A percentile compares a stretch with the other conserved stretches of the same genome.
Evolutionary conservation across 805 yeast species (phyloP).

Genomic region (Cyberlindnera samutprakarnensis): DNA sequence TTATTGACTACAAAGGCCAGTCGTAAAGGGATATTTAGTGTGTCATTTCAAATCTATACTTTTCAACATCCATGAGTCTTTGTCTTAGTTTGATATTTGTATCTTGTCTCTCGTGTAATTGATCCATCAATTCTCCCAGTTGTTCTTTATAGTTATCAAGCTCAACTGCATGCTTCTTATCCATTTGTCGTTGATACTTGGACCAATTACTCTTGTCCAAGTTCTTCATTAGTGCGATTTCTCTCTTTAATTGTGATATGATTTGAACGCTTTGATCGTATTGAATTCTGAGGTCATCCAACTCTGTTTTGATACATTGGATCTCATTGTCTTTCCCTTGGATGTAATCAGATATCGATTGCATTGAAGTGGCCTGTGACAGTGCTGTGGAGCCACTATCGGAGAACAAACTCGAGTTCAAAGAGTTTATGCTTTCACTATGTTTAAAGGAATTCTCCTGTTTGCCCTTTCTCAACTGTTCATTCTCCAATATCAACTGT

Average conservation of each 20-base stretch:
- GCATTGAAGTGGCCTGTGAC: slow-evolving; percentile 17
- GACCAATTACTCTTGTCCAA: no score
- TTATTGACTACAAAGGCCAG: background rate
- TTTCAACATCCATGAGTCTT: slow-evolving; percentile 11
- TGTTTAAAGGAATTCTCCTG: no score
- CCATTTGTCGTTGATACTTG: no score
- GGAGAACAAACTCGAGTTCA: no score
- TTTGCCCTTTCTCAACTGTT: slow-evolving; percentile 9
- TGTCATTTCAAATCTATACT: background rate
- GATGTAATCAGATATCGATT: slow-evolving; percentile 9
- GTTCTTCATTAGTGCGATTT: no score
- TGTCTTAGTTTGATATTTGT: slow-evolving; percentile 16
- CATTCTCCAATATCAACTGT: slow-evolving; percentile 12
- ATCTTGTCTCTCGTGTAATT: slow-evolving; percentile 14
- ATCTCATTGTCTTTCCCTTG: background rate
- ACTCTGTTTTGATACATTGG: slow-evolving; percentile 8
- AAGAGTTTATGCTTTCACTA: no score
- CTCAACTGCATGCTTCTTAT: slow-evolving; percentile 10
- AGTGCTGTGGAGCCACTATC: slow-evolving; percentile 2
- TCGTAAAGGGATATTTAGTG: background rate
- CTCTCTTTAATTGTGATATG: no score
- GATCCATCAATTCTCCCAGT: slow-evolving; percentile 7
- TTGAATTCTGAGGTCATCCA: slow-evolving; percentile 4
- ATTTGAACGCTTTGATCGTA: background rate
- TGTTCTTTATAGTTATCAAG: slow-evolving; percentile 11